A percentile compares a stretch with the other conserved stretches of the same genome.
phyloP scores from a whole-genome alignment of 192 early-diverging fungal species.

The Phycomyces blakesleeanus region DNA sequence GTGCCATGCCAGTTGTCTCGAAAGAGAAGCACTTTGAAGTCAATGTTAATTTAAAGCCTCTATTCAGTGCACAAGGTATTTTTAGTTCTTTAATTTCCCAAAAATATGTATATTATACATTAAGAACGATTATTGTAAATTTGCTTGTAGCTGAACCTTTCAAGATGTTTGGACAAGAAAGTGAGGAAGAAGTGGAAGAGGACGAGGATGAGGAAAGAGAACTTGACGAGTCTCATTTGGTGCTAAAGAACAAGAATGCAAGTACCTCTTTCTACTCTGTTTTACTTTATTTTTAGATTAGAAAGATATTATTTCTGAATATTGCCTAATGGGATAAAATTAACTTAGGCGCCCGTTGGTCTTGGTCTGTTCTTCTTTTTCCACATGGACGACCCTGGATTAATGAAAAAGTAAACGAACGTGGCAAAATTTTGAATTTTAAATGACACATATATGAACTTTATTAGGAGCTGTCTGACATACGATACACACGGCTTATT shows the following conservation, averaged over 20 bases:
- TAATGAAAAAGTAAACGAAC: conserved; percentile 24
- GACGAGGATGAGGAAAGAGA: neutral
- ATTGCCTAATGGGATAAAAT: too few relatives aligned
- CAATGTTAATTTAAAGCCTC: conserved; percentile 37
- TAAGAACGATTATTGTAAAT: neutral
- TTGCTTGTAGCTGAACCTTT: conserved; percentile 24
- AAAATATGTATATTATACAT: too few relatives aligned
- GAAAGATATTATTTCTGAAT: too few relatives aligned
- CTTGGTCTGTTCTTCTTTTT: conserved; percentile 26
- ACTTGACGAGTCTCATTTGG: neutral
- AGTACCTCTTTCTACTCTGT: neutral
- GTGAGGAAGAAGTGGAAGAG: conserved; percentile 6
- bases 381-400: conserved; percentile 21
- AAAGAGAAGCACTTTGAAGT: conserved; percentile 37
- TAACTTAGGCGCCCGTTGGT: neutral
- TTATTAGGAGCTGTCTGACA: conserved; percentile 14
- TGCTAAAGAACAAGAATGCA: conserved; percentile 14
- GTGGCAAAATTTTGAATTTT: neutral
- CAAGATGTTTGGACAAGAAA: conserved; percentile 43
- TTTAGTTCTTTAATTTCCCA: neutral
- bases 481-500: conserved; percentile 16
- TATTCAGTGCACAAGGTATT: conserved; percentile 31
- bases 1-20: conserved; percentile 31
- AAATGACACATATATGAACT: neutral
- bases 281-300: too few relatives aligned